These are phyloP conservation scores for Trametes pubescens DNA, from an alignment of 1,284 basidiomycete species.

Conservation along the genomic window DNA sequence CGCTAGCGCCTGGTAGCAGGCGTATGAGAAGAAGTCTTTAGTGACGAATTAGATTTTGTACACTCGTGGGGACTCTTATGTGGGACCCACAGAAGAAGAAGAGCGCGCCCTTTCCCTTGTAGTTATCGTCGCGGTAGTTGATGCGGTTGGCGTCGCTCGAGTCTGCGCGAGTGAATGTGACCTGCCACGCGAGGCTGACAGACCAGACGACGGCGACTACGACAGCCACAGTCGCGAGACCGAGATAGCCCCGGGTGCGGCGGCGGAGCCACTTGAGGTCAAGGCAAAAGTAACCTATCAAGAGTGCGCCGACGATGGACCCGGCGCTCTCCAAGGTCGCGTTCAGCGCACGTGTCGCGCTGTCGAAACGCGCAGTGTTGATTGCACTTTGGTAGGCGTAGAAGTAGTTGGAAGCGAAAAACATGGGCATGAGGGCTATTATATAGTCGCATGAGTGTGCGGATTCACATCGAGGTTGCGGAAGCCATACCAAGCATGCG, in stretches of 20 bases:
- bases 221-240: slow-evolving; percentile 45
- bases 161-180: slow-evolving; percentile 43
- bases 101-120: slow-evolving; percentile 46
- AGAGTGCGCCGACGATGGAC: slow-evolving; percentile 51
- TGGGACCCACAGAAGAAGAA: slow-evolving; percentile 51
- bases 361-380: slow-evolving; percentile 48
- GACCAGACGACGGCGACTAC: slow-evolving; percentile 49
- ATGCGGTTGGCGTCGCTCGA: slow-evolving; percentile 31
- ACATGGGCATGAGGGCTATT: slow-evolving; percentile 49
- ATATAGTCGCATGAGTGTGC: neutral
- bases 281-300: slow-evolving; percentile 50
- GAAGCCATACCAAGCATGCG: slow-evolving; percentile 42
- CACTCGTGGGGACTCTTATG: neutral
- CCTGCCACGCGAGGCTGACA: slow-evolving; percentile 48
- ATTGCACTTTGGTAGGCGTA: slow-evolving; percentile 53
- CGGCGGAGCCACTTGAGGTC: slow-evolving; percentile 47
- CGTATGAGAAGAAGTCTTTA: slow-evolving; percentile 48
- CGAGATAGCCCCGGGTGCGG: slow-evolving; percentile 50
- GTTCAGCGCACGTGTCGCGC: slow-evolving; percentile 51
- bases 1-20: slow-evolving; percentile 49
- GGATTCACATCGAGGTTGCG: too few relatives aligned
- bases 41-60: neutral
- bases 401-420: slow-evolving; percentile 52
- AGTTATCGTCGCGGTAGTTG: slow-evolving; percentile 46
- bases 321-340: slow-evolving; percentile 50